These are phyloP conservation scores for Rhizomucor miehei DNA, from an alignment of 371 early-diverging fungal genomes.

Conservation along the genomic window DNA sequence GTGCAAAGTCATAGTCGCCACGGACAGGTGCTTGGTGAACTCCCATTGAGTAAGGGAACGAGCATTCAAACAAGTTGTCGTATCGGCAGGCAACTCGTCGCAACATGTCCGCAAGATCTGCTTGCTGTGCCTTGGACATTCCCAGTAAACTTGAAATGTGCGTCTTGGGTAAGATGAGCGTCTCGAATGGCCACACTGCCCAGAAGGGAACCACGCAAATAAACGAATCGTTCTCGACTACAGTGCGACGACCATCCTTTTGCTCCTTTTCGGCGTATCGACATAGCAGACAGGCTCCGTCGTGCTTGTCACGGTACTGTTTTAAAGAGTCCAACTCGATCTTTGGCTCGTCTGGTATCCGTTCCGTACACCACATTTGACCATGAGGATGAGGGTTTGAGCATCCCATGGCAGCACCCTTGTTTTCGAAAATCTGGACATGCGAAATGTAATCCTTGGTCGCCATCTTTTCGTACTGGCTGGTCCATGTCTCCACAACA, in stretches of 20 bases:
- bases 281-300: conserved; percentile 70
- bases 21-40: conserved; percentile 79
- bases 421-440: conserved; percentile 95
- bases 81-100: conserved; percentile 77
- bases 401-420: conserved; percentile 95
- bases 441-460: conserved; percentile 55
- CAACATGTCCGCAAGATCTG: conserved; percentile 74
- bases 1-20: conserved; percentile 49
- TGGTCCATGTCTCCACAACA: conserved; percentile 79
- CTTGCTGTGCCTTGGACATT: conserved; percentile 32
- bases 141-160: conserved; percentile 62
- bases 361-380: conserved; percentile 89
- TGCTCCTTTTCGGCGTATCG: conserved; percentile 73
- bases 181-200: conserved; percentile 97
- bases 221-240: conserved; percentile 78
- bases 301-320: conserved; percentile 49
- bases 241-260: conserved; percentile 60
- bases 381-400: conserved; percentile 93
- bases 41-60: conserved; percentile 97
- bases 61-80: conserved; percentile 87
- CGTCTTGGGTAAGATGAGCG: conserved; percentile 71
- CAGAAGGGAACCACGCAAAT: conserved; percentile 89
- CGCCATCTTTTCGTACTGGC: conserved; percentile 49
- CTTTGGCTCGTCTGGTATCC: conserved; percentile 75
- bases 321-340: conserved; percentile 64